phyloP scores from a whole-genome alignment of 2,329 filamentous ascomycete species.

The Periconia sp. region DNA sequence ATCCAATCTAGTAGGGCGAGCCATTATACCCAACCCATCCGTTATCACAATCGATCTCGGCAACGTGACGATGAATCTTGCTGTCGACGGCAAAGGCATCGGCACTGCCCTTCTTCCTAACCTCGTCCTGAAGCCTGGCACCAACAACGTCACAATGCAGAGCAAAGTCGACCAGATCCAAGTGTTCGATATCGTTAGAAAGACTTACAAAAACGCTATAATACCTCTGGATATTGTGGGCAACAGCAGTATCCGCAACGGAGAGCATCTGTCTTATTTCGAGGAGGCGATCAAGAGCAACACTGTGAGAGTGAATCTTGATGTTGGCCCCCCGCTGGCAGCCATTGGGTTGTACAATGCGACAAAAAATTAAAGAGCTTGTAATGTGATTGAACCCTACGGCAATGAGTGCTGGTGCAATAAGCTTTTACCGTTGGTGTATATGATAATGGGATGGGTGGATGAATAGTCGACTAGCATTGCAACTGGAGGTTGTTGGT shows the following conservation, averaged over 20 bases:
- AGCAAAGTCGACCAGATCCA: slow-evolving; percentile 55
- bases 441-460: no score
- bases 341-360: neutral
- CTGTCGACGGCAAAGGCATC: slow-evolving; percentile 54
- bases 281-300: slow-evolving; percentile 55
- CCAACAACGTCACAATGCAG: slow-evolving; percentile 58
- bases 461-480: no score
- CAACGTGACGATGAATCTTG: slow-evolving; percentile 64
- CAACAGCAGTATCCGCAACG: slow-evolving; percentile 49
- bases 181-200: slow-evolving; percentile 49
- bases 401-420: no score
- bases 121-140: slow-evolving; percentile 60
- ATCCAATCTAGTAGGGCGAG: slow-evolving; percentile 64
- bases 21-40: slow-evolving; percentile 65
- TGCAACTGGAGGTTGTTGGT: no score
- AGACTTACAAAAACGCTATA: slow-evolving; percentile 57
- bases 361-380: neutral
- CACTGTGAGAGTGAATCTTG: slow-evolving; percentile 56
- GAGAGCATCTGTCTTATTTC: slow-evolving; percentile 59
- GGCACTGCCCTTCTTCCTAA: slow-evolving; percentile 62
- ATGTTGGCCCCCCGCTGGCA: slow-evolving; percentile 27
- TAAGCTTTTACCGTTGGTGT: no score
- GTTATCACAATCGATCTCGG: slow-evolving; percentile 67
- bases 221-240: slow-evolving; percentile 60
- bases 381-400: neutral